Conservation (phyloP, 352 stramenopile species). For the Globisporangium polare region DNA sequence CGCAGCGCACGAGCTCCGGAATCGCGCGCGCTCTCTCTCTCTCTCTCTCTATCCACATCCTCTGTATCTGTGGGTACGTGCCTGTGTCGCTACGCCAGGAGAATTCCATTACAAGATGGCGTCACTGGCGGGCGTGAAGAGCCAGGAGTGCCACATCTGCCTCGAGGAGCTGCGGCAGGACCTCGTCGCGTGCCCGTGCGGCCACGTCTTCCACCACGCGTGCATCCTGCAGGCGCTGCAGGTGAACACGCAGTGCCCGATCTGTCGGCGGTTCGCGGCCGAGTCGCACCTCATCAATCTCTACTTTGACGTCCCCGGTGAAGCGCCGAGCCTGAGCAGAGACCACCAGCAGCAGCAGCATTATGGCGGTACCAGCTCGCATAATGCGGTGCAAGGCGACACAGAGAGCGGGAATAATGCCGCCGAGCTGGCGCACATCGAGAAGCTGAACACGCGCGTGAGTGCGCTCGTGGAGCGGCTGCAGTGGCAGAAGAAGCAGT, state of each 20-base stretch:
- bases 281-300: slow-evolving; percentile 52
- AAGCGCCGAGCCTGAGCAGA: slow-evolving; percentile 2
- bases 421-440: slow-evolving; percentile 20
- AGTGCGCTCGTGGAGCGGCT: slow-evolving; percentile 62
- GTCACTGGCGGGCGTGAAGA: slow-evolving; percentile 18
- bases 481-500: slow-evolving; percentile 78
- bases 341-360: neutral
- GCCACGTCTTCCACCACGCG: slow-evolving; percentile 67
- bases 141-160: slow-evolving; percentile 80
- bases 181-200: slow-evolving; percentile 54
- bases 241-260: slow-evolving; percentile 68
- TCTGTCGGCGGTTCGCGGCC: slow-evolving; percentile 46
- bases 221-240: slow-evolving; percentile 77
- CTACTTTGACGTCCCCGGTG: slow-evolving; percentile 56
- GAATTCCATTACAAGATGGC: neutral
- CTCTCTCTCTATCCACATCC: neutral
- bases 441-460: slow-evolving; percentile 46
- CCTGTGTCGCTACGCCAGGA: neutral
- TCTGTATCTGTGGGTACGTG: neutral
- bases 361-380: neutral
- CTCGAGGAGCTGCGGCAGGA: slow-evolving; percentile 69
- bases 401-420: neutral
- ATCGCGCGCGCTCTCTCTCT: no score
- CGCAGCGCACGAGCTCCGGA: no score
- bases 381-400: neutral